Base-by-base conservation (phyloP, 805 yeast genomes). In the Metschnikowia picachoensis region DNA sequence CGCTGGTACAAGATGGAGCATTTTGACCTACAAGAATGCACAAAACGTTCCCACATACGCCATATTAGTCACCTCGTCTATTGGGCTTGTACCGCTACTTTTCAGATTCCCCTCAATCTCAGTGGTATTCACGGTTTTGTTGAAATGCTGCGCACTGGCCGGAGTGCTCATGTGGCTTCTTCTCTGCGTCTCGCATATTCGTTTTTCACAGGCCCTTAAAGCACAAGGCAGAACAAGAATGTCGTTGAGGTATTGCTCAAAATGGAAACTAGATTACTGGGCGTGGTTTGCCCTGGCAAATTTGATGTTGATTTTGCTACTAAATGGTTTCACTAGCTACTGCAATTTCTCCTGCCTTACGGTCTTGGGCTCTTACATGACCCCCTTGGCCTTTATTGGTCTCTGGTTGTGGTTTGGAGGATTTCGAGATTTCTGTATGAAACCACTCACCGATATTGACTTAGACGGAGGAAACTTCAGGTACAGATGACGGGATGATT, bases 101-200 rank as follows among this genome's bases (percentile, higher is more conserved):
- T 46, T 57, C 8, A 52, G 44, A 36, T 56, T 44, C 45, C 50
- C 46, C 33, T 50, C 62, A 6, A 50, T 60, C 11, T 49, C 49
- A 14, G 39, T 35, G 3, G 32, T 55, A 13, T 60, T 60, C 50
- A 50, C 39, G 35, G 46, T 55, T 14, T 47, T 62, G 28, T 44
- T 60, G 14, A 56, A 58, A 12, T 43, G 61, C 42, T 58, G 61
- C 39, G 58, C 66, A 0, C 54, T 58, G 39, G 60, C 64, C 1
- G 66, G 66, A 15, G 48, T 62, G 46, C 49, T 61, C 28, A 60
- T 61, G 64, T 62, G 67, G 67, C 44, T 55, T 17, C 56, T 55
- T 16, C 50, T 60, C 13, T 50, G 58, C 32, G 29, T 52, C 2
- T 48, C 58, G 20, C 59, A 60, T 43, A 30, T 53, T 7, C 50